Evolutionary conservation across 1,284 basidiomycete species (phyloP).

Genomic region (Ustilago vetiveriae): DNA sequence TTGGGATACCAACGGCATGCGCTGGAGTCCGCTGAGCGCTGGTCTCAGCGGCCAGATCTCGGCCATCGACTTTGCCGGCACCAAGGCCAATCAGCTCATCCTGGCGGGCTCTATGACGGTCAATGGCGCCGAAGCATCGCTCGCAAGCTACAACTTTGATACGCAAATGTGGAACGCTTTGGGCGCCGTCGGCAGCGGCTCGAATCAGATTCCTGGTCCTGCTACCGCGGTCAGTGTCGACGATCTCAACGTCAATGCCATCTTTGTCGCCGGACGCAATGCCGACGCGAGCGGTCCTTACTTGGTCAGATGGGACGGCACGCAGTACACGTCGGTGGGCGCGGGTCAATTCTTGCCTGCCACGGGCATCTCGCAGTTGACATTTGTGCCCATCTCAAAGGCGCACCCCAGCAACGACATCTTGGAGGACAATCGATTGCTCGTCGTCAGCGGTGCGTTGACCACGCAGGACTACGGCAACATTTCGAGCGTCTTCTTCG

Average conservation of each 20-base stretch:
- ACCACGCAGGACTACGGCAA: slow-evolving; percentile 75
- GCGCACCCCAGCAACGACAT: slow-evolving; percentile 77
- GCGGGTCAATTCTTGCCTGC: slow-evolving; percentile 68
- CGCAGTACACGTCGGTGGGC: slow-evolving; percentile 30
- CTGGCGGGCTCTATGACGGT: slow-evolving; percentile 77
- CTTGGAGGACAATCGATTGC: slow-evolving; percentile 85
- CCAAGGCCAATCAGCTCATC: slow-evolving; percentile 58
- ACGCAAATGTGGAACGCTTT: slow-evolving; percentile 73
- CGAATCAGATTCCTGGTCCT: slow-evolving; percentile 80
- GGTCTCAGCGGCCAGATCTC: slow-evolving; percentile 85
- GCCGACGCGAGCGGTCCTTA: slow-evolving; percentile 48
- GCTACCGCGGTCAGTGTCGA: slow-evolving; percentile 89
- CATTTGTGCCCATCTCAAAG: slow-evolving; percentile 83
- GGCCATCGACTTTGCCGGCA: slow-evolving; percentile 76
- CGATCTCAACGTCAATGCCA: slow-evolving; percentile 79
- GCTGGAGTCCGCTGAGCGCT: slow-evolving; percentile 83
- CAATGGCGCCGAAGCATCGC: slow-evolving; percentile 74
- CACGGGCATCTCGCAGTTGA: slow-evolving; percentile 82
- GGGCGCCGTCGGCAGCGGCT: slow-evolving; percentile 75
- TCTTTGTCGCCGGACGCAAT: slow-evolving; percentile 84
- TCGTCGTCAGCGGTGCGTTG: slow-evolving; percentile 86
- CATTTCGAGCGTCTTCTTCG: slow-evolving; percentile 78
- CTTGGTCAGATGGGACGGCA: slow-evolving; percentile 58
- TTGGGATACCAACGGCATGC: slow-evolving; percentile 75
- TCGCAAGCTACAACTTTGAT: slow-evolving; percentile 77